Base-by-base conservation (phyloP, 495 filamentous ascomycete species). In the Trichoderma erinaceum region DNA sequence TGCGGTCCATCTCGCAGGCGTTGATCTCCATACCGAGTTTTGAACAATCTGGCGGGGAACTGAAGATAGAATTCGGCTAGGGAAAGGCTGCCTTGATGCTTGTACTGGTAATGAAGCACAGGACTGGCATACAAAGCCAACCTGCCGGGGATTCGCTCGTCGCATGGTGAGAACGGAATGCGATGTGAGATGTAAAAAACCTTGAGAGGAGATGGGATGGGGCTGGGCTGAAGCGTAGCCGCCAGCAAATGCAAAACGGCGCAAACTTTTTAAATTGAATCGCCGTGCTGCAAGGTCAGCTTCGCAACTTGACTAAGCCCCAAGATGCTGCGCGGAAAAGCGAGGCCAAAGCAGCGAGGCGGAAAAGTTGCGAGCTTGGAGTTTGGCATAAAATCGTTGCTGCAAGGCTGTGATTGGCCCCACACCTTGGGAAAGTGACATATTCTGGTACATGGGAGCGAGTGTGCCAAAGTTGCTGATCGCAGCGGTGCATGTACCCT, bases 261-360 rank as follows among this genome's bases (percentile, higher is more conserved):
- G 56, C 27, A 11, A 11, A 11, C 3, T 16, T 5, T 8, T 25
- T 61, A n/a, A n/a, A 15, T 61, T 16, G 56, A 29, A 29, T 32
- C 25, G 56, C n/a, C 25, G 56, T 61, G 56, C 25, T 16, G 11
- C 56, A 32, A 32, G 3, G 12, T 32, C 12, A 25, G 56, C 56
- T 61, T 61, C 11, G 12, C 23, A 13, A 4, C 56, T 61, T 18
- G 25, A 21, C 56, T 25, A 1, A 10, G 2, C 56, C 56, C 56
- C 16, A 52, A 52, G 48, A 21, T 18, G 48, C 21, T 25, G 29
- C 12, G 44, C 23, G 27, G 13, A 69, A 65, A 38, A 68, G 68
- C 38, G 68, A 72, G 7, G 69, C 70, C 23, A 71, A 72, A 29
- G 65, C 70, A 50, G 44, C 67, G n/a, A 70, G 27, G 25, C 63